A percentile compares a stretch with the other conserved stretches of the same genome.
These are phyloP conservation scores for Ligustrum vulgare DNA, from an alignment of 257 asterid species.

Conservation along the genomic window DNA sequence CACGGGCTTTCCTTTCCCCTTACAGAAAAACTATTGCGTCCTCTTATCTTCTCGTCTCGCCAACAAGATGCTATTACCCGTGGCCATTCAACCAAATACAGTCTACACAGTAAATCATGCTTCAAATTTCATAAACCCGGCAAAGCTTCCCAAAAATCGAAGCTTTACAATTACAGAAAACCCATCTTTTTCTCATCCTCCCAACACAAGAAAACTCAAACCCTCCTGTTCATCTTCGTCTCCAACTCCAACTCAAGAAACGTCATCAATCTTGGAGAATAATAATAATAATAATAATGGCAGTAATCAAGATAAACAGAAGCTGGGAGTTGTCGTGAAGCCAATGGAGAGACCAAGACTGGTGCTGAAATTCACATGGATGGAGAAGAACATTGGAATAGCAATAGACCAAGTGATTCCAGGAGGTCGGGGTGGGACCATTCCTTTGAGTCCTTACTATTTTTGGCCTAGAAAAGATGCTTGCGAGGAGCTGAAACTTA, in stretches of 20 bases:
- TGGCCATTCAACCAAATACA: neutral
- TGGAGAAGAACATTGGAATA: neutral
- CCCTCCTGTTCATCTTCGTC: neutral
- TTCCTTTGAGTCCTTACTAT: neutral
- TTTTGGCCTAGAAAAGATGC: conserved; percentile 1
- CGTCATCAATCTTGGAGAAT: neutral
- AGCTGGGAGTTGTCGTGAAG: neutral
- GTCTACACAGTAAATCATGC: neutral
- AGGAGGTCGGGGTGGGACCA: neutral
- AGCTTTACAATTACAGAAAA: neutral
- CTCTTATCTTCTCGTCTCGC: neutral
- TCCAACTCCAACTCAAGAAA: neutral
- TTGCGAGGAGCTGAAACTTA: neutral
- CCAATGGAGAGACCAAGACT: neutral
- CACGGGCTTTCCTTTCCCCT: too few relatives aligned
- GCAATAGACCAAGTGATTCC: neutral
- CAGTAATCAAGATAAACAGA: neutral
- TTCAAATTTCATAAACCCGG: neutral
- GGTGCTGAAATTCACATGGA: neutral
- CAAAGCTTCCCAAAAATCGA: neutral
- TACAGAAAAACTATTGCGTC: neutral
- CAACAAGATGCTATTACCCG: neutral
- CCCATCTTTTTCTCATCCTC: neutral
- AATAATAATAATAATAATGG: too few relatives aligned
- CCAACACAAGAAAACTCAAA: neutral